These are phyloP conservation scores for Saksenaea vasiformis DNA, from an alignment of 371 early-diverging fungal genomes.

Conservation along the genomic window DNA sequence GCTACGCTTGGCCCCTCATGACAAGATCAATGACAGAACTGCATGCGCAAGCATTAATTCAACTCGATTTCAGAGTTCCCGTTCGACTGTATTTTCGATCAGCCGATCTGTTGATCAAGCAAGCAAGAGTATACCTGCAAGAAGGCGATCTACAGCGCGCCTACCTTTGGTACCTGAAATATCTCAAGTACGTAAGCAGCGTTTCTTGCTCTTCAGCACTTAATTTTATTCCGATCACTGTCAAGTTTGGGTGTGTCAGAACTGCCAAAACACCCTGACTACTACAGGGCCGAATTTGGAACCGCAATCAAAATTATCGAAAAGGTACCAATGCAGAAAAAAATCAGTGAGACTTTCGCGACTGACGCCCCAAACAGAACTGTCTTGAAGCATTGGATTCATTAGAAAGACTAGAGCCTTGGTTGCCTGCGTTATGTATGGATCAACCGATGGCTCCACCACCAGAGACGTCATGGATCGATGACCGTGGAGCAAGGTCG, in stretches of 20 bases:
- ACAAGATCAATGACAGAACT: constrained; percentile 44
- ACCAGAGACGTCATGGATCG: neutral
- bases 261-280: constrained; percentile 55
- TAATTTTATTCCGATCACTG: neutral
- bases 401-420: constrained; percentile 46
- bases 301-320: constrained; percentile 29
- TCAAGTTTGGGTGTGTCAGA: constrained; percentile 55
- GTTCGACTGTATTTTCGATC: constrained; percentile 60
- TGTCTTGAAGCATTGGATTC: constrained; percentile 49
- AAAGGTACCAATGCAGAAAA: constrained; percentile 21
- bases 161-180: constrained; percentile 57
- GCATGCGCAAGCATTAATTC: constrained; percentile 28
- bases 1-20: too few relatives aligned
- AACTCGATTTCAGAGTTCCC: constrained; percentile 43
- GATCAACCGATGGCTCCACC: neutral
- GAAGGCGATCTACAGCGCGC: constrained; percentile 58
- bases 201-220: neutral
- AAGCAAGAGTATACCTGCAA: constrained; percentile 52
- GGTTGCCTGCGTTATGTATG: constrained; percentile 20
- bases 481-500: neutral
- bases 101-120: constrained; percentile 52
- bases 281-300: constrained; percentile 43
- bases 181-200: constrained; percentile 55
- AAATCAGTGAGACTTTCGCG: neutral
- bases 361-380: constrained; percentile 27